These are phyloP conservation scores for Agapanthus africanus DNA, from an alignment of 106 monocot genomes.

Conservation along the genomic window DNA sequence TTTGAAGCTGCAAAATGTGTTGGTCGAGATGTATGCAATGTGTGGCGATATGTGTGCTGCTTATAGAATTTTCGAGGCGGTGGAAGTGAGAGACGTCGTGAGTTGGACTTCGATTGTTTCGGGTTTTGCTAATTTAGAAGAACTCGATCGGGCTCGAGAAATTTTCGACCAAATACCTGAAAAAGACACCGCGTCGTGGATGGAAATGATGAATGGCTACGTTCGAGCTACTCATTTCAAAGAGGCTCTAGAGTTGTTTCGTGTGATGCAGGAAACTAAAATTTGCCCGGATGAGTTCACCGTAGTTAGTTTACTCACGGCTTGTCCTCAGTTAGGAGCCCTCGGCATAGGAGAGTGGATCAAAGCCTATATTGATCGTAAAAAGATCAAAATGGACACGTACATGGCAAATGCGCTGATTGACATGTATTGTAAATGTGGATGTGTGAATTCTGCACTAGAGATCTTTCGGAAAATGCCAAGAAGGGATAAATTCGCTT, in stretches of 20 bases:
- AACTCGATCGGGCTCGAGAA: conserved; percentile 40
- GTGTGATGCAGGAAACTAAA: conserved; percentile 25
- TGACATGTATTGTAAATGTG: conserved; percentile 82
- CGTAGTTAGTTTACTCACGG: conserved; percentile 57
- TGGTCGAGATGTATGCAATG: conserved; percentile 52
- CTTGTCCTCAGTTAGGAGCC: conserved; percentile 76
- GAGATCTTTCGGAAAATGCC: conserved; percentile 40
- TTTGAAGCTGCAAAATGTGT: conserved; percentile 30
- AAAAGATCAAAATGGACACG: conserved; percentile 30
- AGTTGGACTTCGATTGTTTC: conserved; percentile 50
- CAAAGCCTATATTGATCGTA: conserved; percentile 39
- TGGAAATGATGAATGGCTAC: conserved; percentile 56
- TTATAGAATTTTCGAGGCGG: conserved; percentile 34
- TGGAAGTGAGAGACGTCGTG: conserved; percentile 34
- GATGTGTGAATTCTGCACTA: conserved; percentile 31
- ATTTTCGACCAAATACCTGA: conserved; percentile 59
- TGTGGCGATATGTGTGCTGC: conserved; percentile 39
- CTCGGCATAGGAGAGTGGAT: conserved; percentile 62
- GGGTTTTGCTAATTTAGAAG: conserved; percentile 33
- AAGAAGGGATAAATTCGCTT: conserved; percentile 43
- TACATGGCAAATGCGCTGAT: conserved; percentile 51
- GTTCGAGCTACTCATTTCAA: conserved; percentile 34
- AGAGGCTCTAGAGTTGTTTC: conserved; percentile 58
- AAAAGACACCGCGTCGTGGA: conserved; percentile 56
- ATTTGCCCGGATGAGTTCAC: conserved; percentile 51